phyloP scores from a whole-genome alignment of 163 green algal genomes.

The Scenedesmus sp. region DNA sequence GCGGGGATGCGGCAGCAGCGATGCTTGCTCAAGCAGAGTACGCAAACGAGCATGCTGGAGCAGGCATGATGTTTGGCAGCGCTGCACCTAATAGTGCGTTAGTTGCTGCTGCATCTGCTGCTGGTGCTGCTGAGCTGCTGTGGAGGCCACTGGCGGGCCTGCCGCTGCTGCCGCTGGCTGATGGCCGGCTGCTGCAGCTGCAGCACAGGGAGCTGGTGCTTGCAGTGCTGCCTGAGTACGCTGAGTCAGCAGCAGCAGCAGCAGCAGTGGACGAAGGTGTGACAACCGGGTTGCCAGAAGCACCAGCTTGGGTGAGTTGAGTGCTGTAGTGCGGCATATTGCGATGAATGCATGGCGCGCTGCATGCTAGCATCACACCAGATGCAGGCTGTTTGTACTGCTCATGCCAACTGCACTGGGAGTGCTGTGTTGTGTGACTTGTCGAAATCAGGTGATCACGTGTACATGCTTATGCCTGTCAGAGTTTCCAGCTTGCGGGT shows the following conservation, averaged over 20 bases:
- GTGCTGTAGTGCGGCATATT: background rate
- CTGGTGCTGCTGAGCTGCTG: conserved; percentile 60
- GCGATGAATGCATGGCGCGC: background rate
- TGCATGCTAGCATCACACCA: background rate
- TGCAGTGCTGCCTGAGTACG: conserved; percentile 11
- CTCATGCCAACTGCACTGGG: too few species aligned
- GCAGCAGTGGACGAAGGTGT: background rate
- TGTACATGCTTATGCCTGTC: too few species aligned
- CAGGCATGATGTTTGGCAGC: conserved; percentile 10
- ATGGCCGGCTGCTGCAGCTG: conserved; percentile 57
- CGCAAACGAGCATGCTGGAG: background rate
- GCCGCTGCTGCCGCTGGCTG: conserved; percentile 74
- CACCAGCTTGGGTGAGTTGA: background rate
- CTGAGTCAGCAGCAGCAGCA: conserved; percentile 4
- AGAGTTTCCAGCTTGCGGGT: too few species aligned
- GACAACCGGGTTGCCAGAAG: background rate
- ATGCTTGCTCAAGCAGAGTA: background rate
- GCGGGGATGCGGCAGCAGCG: conserved; percentile 11
- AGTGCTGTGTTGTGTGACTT: too few species aligned
- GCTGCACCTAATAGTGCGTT: background rate
- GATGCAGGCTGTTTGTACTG: too few species aligned
- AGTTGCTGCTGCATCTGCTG: background rate
- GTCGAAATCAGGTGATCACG: too few species aligned
- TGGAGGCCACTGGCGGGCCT: conserved; percentile 56
- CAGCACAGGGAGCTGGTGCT: conserved; percentile 20